Conservation (phyloP, 306 rosid genomes). For the Ormosia emarginata region DNA sequence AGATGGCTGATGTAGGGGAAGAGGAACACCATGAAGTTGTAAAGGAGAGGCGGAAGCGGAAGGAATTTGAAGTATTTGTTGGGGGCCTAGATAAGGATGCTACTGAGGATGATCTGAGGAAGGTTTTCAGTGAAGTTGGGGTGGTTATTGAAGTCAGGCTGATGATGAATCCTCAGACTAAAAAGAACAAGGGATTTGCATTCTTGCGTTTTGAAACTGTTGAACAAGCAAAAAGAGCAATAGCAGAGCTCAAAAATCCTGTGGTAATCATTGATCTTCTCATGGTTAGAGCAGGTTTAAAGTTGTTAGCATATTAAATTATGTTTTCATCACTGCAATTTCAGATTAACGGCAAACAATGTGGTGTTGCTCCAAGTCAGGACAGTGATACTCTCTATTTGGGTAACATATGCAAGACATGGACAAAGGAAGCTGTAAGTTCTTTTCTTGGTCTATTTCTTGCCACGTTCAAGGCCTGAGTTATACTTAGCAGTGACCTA, state of each 20-base stretch:
- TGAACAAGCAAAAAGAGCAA: constrained; percentile 87
- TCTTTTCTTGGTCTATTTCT: constrained; percentile 28
- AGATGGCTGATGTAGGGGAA: constrained; percentile 51
- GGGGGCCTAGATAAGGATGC: constrained; percentile 94
- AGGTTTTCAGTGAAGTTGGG: constrained; percentile 72
- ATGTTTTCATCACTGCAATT: constrained; percentile 44
- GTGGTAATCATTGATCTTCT: constrained; percentile 64
- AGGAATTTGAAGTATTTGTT: constrained; percentile 92
- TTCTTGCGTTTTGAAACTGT: constrained; percentile 79
- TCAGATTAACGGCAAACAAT: constrained; percentile 96
- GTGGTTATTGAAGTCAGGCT: constrained; percentile 80
- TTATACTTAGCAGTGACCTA: constrained; percentile 13
- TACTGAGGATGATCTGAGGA: constrained; percentile 76
- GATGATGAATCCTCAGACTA: constrained; percentile 79
- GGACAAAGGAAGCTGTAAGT: constrained; percentile 96
- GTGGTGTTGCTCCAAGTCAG: constrained; percentile 86
- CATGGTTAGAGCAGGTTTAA: constrained; percentile 29
- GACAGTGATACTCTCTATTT: constrained; percentile 82
- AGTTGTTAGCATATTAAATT: constrained; percentile 26
- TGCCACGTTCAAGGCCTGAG: constrained; percentile 11
- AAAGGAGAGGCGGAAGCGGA: constrained; percentile 75
- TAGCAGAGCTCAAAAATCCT: constrained; percentile 73
- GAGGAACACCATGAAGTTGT: constrained; percentile 66
- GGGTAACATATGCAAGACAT: constrained; percentile 92
- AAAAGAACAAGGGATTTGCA: constrained; percentile 96